Evolutionary conservation across 2,329 filamentous ascomycete species (phyloP).

Genomic region (Colletotrichum zoysiae): DNA sequence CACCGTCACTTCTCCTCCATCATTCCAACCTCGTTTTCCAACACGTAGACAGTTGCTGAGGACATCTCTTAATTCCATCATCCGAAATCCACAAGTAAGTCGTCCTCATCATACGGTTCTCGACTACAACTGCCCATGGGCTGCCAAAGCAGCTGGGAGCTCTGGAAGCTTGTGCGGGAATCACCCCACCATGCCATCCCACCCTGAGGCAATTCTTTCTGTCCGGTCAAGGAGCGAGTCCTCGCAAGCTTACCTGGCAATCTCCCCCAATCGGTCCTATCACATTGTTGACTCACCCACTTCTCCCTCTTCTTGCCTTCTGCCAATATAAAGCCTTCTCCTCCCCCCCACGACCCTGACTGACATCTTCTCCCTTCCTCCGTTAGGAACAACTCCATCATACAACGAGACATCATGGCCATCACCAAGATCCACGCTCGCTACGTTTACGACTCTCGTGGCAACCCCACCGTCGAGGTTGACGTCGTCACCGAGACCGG

Average conservation of each 20-base stretch:
- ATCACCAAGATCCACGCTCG: slow-evolving; percentile 92
- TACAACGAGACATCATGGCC: slow-evolving; percentile 74
- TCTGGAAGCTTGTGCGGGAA: slow-evolving; percentile 26
- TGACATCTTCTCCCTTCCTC: slow-evolving; percentile 22
- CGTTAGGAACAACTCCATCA: slow-evolving; percentile 32
- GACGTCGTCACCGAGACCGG: slow-evolving; percentile 93
- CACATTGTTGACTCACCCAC: slow-evolving; percentile 41
- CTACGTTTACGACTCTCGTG: slow-evolving; percentile 98
- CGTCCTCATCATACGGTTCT: slow-evolving; percentile 1
- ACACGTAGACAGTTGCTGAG: slow-evolving; percentile 25
- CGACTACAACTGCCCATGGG: slow-evolving; percentile 14
- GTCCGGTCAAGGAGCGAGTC: slow-evolving; percentile 39
- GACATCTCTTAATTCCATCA: slow-evolving; percentile 19
- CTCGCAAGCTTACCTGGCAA: slow-evolving; percentile 41
- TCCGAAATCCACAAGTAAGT: slow-evolving; percentile 26
- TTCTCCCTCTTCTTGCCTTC: slow-evolving; percentile 31
- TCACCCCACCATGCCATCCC: slow-evolving; percentile 42
- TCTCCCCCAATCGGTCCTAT: slow-evolving; percentile 41
- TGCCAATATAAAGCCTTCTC: slow-evolving; percentile 38
- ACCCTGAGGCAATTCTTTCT: slow-evolving; percentile 42
- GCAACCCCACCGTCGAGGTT: slow-evolving; percentile 97
- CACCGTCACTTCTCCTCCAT: slow-evolving; percentile 20
- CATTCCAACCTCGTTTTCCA: slow-evolving; percentile 28
- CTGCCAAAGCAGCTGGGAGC: slow-evolving; percentile 31
- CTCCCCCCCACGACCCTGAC: slow-evolving; percentile 23